Percentiles rank a stretch among this genome's conserved stretches.
These are phyloP conservation scores for Silene conica DNA, from an alignment of 148 eudicot species.

Conservation along the genomic window DNA sequence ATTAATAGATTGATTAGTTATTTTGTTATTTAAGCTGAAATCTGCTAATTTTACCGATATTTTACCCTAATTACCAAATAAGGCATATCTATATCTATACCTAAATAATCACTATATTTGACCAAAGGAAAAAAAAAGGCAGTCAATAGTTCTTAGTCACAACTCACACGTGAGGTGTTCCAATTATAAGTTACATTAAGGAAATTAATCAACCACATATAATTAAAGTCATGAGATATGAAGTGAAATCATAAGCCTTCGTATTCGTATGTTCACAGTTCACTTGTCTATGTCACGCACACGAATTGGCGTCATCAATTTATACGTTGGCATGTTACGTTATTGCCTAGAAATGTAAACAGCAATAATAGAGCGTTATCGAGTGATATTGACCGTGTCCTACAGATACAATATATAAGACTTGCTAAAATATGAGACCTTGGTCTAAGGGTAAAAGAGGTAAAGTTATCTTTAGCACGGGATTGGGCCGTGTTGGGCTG, in stretches of 20 bases:
- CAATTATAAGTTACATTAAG: not conserved
- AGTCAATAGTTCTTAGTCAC: conserved; percentile 25
- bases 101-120: not conserved
- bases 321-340: not conserved
- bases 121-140: not conserved
- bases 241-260: not conserved
- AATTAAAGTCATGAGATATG: not conserved
- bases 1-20: no score
- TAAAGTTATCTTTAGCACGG: no score
- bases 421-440: no score
- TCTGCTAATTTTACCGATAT: no score
- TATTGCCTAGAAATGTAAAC: not conserved
- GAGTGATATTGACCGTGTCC: no score
- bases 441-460: no score
- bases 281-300: not conserved
- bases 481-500: no score
- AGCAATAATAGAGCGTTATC: no score
- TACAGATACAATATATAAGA: no score
- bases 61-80: no score
- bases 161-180: conserved; percentile 27
- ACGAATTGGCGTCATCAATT: not conserved
- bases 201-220: not conserved
- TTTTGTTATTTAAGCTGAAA: no score
- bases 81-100: no score
- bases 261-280: not conserved